phyloP scores from a whole-genome alignment of 495 filamentous ascomycete species.

The Xylaria flabelliformis region DNA sequence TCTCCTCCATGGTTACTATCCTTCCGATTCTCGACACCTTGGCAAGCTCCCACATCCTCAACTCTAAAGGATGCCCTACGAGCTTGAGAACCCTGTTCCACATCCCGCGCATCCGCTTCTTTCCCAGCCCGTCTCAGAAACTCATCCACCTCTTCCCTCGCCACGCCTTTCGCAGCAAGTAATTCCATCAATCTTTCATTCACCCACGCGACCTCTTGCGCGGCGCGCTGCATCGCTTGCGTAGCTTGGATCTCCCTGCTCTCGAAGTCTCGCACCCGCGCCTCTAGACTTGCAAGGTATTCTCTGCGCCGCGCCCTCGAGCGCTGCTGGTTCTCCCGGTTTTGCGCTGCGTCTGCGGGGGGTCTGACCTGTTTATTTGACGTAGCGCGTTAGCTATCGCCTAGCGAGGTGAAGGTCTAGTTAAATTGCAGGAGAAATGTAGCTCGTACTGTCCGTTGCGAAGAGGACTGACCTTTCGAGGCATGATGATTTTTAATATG shows the following conservation, averaged over 20 bases:
- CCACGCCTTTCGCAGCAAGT: conserved; percentile 10
- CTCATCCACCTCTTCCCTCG: conserved; percentile 20
- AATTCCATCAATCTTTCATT: conserved; percentile 21
- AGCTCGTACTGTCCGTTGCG: neutral
- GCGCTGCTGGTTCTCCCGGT: conserved; percentile 32
- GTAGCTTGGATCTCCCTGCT: conserved; percentile 5
- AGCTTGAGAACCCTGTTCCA: neutral
- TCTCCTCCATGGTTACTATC: neutral
- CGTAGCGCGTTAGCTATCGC: neutral
- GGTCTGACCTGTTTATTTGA: conserved; percentile 5
- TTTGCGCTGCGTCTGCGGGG: conserved; percentile 9
- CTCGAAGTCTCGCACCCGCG: conserved; percentile 18
- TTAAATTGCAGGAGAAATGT: neutral
- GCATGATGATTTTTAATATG: conserved; percentile 3
- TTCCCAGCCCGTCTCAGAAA: conserved; percentile 11
- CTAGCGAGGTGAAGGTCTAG: neutral
- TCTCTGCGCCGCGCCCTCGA: conserved; percentile 27
- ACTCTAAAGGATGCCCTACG: neutral
- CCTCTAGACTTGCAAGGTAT: conserved; percentile 25
- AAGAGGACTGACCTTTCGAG: conserved; percentile 15
- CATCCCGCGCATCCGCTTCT: neutral
- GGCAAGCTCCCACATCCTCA: neutral
- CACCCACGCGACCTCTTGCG: conserved; percentile 25
- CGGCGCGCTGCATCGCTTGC: conserved; percentile 28
- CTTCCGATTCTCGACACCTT: neutral